Conservation (phyloP, 805 yeast genomes). For the Yamadazyma scolyti region DNA sequence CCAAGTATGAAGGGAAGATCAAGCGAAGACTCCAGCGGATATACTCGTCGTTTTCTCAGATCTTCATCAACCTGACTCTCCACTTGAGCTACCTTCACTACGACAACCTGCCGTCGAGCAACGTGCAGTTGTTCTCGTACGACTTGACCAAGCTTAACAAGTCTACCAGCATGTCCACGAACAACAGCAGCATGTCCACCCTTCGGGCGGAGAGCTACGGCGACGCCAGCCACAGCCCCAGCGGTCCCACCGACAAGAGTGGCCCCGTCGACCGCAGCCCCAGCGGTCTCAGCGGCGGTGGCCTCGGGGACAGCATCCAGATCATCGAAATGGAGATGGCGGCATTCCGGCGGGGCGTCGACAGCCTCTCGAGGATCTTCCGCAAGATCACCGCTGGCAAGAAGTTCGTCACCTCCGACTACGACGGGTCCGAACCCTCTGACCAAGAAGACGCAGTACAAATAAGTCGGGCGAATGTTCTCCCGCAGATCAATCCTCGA, state of each 20-base stretch:
- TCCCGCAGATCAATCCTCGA: constrained; percentile 71
- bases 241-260: no score
- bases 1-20: constrained; percentile 45
- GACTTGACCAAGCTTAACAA: constrained; percentile 26
- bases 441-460: constrained; percentile 2
- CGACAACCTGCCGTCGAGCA: constrained; percentile 15
- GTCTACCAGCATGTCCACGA: constrained; percentile 10
- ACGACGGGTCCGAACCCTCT: constrained; percentile 29
- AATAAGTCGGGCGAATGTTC: constrained; percentile 13
- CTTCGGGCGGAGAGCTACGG: no score
- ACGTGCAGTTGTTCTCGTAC: constrained; percentile 25
- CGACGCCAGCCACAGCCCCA: no score
- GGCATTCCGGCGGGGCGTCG: constrained; percentile 28
- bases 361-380: constrained; percentile 25
- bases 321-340: constrained; percentile 39
- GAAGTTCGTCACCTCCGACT: constrained; percentile 27
- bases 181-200: constrained; percentile 10
- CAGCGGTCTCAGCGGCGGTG: no score
- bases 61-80: constrained; percentile 63
- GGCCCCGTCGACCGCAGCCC: no score
- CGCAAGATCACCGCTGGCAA: constrained; percentile 31
- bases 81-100: constrained; percentile 46
- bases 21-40: constrained; percentile 49
- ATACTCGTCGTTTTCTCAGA: constrained; percentile 54
- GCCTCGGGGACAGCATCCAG: no score